A percentile compares a stretch with the other conserved stretches of the same genome.
These are phyloP conservation scores for Brassica juncea DNA, from an alignment of 345 rosid species.

Conservation along the genomic window DNA sequence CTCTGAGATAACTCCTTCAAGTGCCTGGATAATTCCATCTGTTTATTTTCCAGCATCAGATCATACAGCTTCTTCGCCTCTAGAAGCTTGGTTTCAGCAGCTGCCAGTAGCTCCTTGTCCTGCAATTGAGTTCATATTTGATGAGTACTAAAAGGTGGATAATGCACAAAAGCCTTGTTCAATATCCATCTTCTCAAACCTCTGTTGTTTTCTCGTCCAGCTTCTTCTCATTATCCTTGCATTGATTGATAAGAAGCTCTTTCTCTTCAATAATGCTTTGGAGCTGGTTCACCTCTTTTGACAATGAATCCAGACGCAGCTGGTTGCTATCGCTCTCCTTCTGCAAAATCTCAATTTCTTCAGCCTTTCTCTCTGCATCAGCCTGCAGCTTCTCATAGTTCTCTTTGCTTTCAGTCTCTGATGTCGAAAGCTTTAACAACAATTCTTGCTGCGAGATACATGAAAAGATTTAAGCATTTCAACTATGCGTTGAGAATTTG, in stretches of 20 bases:
- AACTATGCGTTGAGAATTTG: conserved; percentile 20
- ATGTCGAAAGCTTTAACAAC: conserved; percentile 53
- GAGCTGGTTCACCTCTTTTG: conserved; percentile 60
- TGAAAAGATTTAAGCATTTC: conserved; percentile 30
- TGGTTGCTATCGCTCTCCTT: conserved; percentile 51
- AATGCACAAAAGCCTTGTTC: no score
- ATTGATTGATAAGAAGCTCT: conserved; percentile 59
- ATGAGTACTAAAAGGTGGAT: conserved; percentile 19
- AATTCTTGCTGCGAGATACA: conserved; percentile 63
- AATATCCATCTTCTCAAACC: conserved; percentile 60
- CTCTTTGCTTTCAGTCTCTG: conserved; percentile 66
- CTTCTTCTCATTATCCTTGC: conserved; percentile 58
- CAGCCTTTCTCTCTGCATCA: conserved; percentile 56
- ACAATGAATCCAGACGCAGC: conserved; percentile 52
- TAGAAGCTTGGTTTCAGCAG: conserved; percentile 67
- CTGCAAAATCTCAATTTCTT: conserved; percentile 52
- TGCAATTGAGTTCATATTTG: conserved; percentile 43
- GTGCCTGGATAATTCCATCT: conserved; percentile 79
- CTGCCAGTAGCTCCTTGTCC: conserved; percentile 60
- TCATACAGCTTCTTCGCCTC: conserved; percentile 79
- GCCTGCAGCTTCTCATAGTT: conserved; percentile 51
- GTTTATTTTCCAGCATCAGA: conserved; percentile 78
- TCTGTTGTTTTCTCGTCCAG: conserved; percentile 62
- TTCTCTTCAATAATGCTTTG: conserved; percentile 60
- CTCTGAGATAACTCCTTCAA: conserved; percentile 88